Evolutionary conservation across 2,329 filamentous ascomycete species (phyloP), one percentile per base, ranked within the genome.

Genomic region (Alternaria postmessia): DNA sequence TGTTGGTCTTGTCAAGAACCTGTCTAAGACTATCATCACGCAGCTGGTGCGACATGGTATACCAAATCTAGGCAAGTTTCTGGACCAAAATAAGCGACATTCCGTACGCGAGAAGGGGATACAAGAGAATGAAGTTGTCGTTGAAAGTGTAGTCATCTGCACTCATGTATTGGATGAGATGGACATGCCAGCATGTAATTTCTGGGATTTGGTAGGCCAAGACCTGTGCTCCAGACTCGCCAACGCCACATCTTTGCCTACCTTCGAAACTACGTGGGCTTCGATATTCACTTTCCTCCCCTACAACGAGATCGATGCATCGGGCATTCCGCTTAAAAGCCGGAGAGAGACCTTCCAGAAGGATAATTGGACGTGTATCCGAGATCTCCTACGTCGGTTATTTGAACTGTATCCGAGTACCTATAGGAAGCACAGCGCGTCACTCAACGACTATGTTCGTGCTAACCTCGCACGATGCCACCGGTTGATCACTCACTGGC

Each of bases 401-500:
- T 79, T 88, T 43, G 73, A 78, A 14, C 65, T 83, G 3, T 87
- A 86, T 57, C 71, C 80, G 4, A 67, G 73, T 4, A 83, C 81
- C 30, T 79, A 78, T 30, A 71, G 68, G 11, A 68, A 71, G 1
- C 46, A 67, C 12, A 78, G 80, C 14, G 67, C 80, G 8, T 83
- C 80, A n/a, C 79, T 86, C 59, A 87, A 88, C 64, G 81, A 79
- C 16, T 89, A 89, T 63, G 75, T 87, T 49, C 82, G 85, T 52
- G 74, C 80, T 7, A 71, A 83, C 24, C 80, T 88, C 46, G 79
- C 79, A 12, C 79, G 87, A 63, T 88, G 85, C 66, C 82, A 84
- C 65, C 72, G 80, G 39, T 77, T 89, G 22, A 81, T 88, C 48
- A 81, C 80, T 34, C 67, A 66, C 28, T 89, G 87, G 87, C 81